phyloP scores from a whole-genome alignment of 306 rosid species.

The Citrullus amarus region DNA sequence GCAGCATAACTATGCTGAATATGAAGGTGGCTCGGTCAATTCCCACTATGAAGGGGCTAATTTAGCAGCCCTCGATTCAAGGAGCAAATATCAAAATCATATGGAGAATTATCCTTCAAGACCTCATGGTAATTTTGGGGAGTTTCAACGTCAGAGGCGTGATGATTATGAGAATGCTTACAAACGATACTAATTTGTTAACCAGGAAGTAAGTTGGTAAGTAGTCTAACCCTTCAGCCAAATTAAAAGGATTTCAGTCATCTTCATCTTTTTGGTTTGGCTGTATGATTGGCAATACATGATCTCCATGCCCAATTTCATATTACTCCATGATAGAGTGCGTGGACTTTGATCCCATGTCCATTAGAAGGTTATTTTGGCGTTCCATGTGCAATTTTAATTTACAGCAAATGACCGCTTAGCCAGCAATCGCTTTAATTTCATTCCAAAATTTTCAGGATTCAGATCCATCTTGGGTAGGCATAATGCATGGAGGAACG shows the following conservation, averaged over 20 bases:
- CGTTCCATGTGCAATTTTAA: constrained; percentile 12
- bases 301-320: constrained; percentile 9
- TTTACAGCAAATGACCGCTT: constrained; percentile 16
- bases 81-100: constrained; percentile 58
- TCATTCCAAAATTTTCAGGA: constrained; percentile 60
- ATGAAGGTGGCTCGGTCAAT: constrained; percentile 45
- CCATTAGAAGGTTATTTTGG: constrained; percentile 2
- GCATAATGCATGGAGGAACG: constrained; percentile 36
- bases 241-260: constrained; percentile 10
- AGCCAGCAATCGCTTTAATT: constrained; percentile 45
- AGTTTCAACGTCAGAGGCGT: constrained; percentile 59
- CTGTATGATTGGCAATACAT: constrained; percentile 14
- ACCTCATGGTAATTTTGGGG: constrained; percentile 66
- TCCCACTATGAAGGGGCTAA: constrained; percentile 46
- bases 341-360: neutral
- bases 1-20: constrained; percentile 53
- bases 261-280: constrained; percentile 14
- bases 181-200: constrained; percentile 57
- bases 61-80: constrained; percentile 53
- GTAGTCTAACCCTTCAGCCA: constrained; percentile 39
- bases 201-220: constrained; percentile 50
- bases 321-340: neutral
- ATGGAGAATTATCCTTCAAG: constrained; percentile 57
- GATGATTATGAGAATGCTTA: constrained; percentile 63
- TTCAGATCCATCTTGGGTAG: constrained; percentile 42